Base-by-base conservation (phyloP, 805 yeast species). In the Teunomyces pallodes region DNA sequence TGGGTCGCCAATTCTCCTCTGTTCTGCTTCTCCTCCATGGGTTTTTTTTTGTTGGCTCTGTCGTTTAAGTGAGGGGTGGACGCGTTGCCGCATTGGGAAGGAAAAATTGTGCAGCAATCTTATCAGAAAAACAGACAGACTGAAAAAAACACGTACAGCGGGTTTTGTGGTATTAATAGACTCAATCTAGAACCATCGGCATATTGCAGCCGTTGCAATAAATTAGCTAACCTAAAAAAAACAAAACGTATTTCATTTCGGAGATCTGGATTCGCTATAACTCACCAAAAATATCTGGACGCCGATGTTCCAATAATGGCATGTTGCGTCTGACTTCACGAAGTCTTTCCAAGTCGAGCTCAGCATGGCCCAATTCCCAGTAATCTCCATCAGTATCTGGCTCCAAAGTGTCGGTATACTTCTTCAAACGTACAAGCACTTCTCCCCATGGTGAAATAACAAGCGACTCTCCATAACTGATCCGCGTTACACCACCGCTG, bases 361-460 rank as follows among this genome's bases (percentile, higher is more conserved):
- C 94, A 0, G 91, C 95, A 8, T 75, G 65, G 38, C 83, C 76
- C 24, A 72, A 43, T 47, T 72, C 74, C 48, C 57, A 66, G 46
- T 72, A 72, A 48, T 72, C 76, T 1, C 49, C 50, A 40, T 67
- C 72, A 2, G 33, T 42, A 31, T 59, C 60, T 1, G 31, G 40
- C 1, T 36, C 40, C 13, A 58, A 53, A 2, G 56, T 54, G n/a
- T 69, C 73, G 33, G 53, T 52, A 47, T 67, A 70, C 31, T 56
- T 66, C 8, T 53, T 51, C 12, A 64, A 66, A 40, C 82, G 79
- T 1, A 88, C 85, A 3, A 92, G 51, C 1, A 90, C 74, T 0
- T 80, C 75, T 0, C 98, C 99, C 90, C 96, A 88, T 0, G 99
- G 98, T 55, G 87, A 92, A n/a, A 92, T 79, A 4, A 90, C 83